Conservation (phyloP, 148 eudicot genomes). For the Rhododendron mucronatum region DNA sequence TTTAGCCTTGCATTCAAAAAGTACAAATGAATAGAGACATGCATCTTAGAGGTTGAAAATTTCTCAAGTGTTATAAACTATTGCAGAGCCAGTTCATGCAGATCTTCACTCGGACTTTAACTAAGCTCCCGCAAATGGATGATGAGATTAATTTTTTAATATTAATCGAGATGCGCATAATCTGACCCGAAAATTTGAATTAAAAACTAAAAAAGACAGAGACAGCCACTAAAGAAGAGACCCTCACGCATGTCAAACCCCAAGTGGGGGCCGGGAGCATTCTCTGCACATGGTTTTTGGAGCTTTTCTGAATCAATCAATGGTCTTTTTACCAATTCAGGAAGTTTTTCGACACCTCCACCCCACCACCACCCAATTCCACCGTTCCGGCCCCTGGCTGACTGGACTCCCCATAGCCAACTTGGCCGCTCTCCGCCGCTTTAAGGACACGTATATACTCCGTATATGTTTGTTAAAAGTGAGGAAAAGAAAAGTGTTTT, state of each 20-base stretch:
- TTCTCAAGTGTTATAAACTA: no score
- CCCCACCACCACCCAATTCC: neutral
- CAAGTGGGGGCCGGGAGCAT: neutral
- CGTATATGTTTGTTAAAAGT: neutral
- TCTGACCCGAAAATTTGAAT: neutral
- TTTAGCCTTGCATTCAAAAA: no score
- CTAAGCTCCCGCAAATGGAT: no score
- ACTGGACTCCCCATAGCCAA: slow-evolving; percentile 1
- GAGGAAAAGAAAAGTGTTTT: neutral
- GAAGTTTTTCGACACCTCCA: neutral
- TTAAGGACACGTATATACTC: neutral
- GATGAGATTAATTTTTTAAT: no score
- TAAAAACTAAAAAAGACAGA: neutral
- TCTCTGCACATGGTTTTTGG: slow-evolving; percentile 8
- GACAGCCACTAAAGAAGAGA: neutral
- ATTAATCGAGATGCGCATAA: no score
- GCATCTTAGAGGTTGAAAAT: no score
- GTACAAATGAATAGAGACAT: no score
- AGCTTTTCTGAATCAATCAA: neutral
- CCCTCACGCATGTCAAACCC: slow-evolving; percentile 9
- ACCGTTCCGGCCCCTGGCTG: slow-evolving; percentile 14
- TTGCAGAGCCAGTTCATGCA: no score
- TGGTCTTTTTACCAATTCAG: neutral
- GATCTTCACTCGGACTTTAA: no score
- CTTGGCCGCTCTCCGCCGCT: neutral